Evolutionary conservation across 768 basidiomycete species (phyloP).

Genomic region (Mycena kentingensis): DNA sequence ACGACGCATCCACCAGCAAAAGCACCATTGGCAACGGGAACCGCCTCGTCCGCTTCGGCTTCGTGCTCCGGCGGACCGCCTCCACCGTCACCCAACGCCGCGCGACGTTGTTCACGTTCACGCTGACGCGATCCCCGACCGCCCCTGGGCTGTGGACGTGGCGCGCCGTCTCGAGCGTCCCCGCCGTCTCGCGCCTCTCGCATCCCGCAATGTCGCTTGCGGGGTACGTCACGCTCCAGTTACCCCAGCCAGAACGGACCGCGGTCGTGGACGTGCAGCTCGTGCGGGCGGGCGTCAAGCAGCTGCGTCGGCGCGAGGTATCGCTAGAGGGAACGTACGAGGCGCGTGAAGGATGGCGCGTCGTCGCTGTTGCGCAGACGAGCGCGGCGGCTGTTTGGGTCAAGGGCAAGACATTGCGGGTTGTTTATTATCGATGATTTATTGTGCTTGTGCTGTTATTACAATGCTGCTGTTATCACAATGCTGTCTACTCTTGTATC

Average conservation of each 20-base stretch:
- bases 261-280: background rate
- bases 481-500: too few relatives aligned
- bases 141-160: background rate
- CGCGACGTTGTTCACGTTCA: background rate
- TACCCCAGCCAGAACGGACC: background rate
- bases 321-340: background rate
- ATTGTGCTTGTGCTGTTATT: too few relatives aligned
- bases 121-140: background rate
- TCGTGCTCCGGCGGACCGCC: too few relatives aligned
- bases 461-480: too few relatives aligned
- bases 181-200: background rate
- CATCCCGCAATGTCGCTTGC: background rate
- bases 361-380: background rate
- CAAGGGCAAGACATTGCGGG: background rate
- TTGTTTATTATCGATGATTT: slow-evolving; percentile 1
- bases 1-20: background rate
- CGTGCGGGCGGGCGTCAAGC: background rate
- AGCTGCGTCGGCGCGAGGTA: background rate
- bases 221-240: background rate
- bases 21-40: background rate
- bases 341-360: background rate
- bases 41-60: background rate
- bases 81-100: too few relatives aligned
- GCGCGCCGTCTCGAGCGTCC: background rate
- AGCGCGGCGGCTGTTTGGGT: background rate